These are phyloP conservation scores for Hyaloscypha hepaticicola DNA, from an alignment of 495 filamentous ascomycete species.

Conservation along the genomic window DNA sequence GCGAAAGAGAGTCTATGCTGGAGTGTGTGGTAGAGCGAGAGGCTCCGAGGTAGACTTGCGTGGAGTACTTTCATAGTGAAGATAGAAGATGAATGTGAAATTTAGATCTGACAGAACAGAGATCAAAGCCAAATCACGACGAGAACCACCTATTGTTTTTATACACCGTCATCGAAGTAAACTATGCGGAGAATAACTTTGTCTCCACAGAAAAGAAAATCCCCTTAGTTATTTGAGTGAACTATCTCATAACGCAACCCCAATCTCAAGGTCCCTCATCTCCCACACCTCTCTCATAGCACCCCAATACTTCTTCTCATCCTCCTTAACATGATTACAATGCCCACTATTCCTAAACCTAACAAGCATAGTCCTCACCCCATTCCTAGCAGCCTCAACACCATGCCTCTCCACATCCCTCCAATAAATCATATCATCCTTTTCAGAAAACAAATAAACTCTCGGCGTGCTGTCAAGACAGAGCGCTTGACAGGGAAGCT, in stretches of 20 bases:
- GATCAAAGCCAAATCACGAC: no score
- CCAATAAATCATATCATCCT: constrained; percentile 35
- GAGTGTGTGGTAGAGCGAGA: no score
- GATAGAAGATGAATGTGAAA: no score
- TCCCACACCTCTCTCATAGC: constrained; percentile 7
- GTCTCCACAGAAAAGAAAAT: no score
- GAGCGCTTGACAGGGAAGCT: constrained; percentile 32
- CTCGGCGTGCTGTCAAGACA: constrained; percentile 33
- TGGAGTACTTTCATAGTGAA: no score
- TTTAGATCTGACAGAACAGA: no score
- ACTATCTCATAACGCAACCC: neutral
- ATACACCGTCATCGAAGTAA: no score
- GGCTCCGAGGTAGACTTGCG: no score
- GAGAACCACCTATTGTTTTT: no score
- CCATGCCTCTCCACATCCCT: constrained; percentile 36
- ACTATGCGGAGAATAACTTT: no score
- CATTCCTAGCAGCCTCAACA: constrained; percentile 12
- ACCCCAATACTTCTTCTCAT: constrained; percentile 6
- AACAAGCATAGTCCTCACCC: constrained; percentile 29
- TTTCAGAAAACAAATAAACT: constrained; percentile 37
- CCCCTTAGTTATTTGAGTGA: no score
- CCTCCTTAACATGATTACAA: constrained; percentile 32
- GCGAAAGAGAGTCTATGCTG: no score
- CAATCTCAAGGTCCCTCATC: neutral
- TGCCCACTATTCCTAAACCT: constrained; percentile 34